Base-by-base conservation (phyloP, 2,329 filamentous ascomycete genomes). In the Penicillium sp. region DNA sequence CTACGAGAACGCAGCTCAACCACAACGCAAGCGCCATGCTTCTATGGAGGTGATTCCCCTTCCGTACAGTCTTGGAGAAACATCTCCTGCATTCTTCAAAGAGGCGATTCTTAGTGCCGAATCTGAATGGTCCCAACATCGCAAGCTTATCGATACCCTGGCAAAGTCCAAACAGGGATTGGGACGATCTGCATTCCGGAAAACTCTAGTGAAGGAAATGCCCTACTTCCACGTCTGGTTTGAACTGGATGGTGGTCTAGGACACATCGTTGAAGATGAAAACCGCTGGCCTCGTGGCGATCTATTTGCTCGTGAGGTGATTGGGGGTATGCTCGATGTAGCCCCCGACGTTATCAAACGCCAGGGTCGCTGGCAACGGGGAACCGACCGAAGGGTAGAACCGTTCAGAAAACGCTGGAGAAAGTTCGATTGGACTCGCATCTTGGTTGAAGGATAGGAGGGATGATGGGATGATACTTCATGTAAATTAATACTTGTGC, bases 191-290 rank as follows among this genome's bases (percentile, higher is more conserved):
- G 92, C 94, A 1, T 99, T 99, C 72, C 83, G 93, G 1, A 82
- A 86, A 54, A 88, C 84, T 20, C 80, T 99, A 57, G 90, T 90
- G 12, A 96, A 95, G 76, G 93, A 99, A 78, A 93, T 95, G 89
- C 93, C 95, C 0, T 99, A 99, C 73, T 99, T 99, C 68, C 94
- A 99, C 72, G 93, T 88, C 20, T 99, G 93, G 92, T 97, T 97
- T 70, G 85, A 86, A 50, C 78, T 99, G 1, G 92, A 99, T 69
- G 94, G 94, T 2, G 94, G 94, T 0, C 75, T 99, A 61, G 94
- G 91, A 0, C 94, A 99, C 72, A 81, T 99, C 8, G 89, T 99
- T 0, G 94, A 99, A 75, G 90, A 99, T 65, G 79, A 86, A 26
- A 82, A 85, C 47, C 81, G 86, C 49, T 99, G 94, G 94, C 95